These are phyloP conservation scores for Astragalus membranaceus DNA, from an alignment of 306 rosid genomes.

Conservation along the genomic window DNA sequence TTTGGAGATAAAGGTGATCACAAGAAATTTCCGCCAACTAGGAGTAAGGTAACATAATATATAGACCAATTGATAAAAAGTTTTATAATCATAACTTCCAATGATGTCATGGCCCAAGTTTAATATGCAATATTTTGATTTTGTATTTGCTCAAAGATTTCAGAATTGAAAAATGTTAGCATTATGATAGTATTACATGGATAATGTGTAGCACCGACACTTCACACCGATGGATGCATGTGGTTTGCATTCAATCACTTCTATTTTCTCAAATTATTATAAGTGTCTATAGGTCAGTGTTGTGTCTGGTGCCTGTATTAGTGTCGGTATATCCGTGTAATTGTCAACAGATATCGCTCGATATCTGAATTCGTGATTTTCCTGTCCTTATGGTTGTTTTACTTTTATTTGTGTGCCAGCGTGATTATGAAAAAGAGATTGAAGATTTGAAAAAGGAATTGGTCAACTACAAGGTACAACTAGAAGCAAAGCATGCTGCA, in stretches of 20 bases:
- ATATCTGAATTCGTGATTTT: neutral
- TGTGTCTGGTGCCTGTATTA: too few relatives aligned
- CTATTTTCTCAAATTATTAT: too few relatives aligned
- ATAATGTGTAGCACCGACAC: too few relatives aligned
- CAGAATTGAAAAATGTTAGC: neutral
- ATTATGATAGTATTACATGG: neutral
- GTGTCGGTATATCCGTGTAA: neutral
- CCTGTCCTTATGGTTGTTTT: neutral
- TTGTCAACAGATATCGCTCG: neutral
- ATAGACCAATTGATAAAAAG: neutral
- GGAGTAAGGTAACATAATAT: constrained; percentile 43
- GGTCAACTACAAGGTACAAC: constrained; percentile 58
- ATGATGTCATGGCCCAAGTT: too few relatives aligned
- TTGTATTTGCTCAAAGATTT: too few relatives aligned
- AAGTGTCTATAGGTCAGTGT: too few relatives aligned
- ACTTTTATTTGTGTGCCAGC: neutral
- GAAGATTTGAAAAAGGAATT: constrained; percentile 55
- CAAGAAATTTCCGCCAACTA: constrained; percentile 21
- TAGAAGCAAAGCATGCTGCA: constrained; percentile 70
- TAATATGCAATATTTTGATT: neutral
- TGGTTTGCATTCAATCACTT: too few relatives aligned
- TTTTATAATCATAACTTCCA: neutral
- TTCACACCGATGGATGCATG: too few relatives aligned
- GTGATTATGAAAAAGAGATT: constrained; percentile 46
- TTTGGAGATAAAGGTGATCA: constrained; percentile 58